Evolutionary conservation across 106 monocot genomes (phyloP).

Genomic region (Hemerocallis citrina): DNA sequence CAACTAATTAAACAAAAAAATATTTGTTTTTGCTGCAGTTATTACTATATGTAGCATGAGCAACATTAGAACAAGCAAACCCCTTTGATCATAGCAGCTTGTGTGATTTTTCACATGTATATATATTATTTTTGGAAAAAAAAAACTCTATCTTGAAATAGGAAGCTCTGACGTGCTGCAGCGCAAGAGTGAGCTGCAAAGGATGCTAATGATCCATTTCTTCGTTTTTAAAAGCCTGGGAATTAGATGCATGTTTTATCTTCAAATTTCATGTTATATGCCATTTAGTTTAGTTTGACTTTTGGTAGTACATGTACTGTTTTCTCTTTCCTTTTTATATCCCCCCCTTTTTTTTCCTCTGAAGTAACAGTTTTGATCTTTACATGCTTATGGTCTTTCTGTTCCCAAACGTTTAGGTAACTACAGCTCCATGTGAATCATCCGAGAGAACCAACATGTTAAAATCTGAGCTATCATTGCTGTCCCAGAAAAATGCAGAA

Average conservation of each 20-base stretch:
- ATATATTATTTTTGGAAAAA: no score
- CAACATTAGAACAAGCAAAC: no score
- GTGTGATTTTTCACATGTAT: no score
- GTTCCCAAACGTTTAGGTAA: constrained; percentile 14
- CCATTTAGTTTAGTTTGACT: not conserved
- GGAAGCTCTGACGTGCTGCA: no score
- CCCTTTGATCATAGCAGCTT: no score
- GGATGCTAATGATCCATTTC: no score
- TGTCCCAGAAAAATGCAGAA: constrained; percentile 56
- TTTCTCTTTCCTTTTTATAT: not conserved
- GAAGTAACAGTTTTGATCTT: not conserved
- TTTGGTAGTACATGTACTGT: not conserved
- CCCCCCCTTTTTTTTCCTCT: not conserved
- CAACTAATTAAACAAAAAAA: no score
- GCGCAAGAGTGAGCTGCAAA: no score
- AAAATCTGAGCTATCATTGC: constrained; percentile 49
- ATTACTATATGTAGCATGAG: no score
- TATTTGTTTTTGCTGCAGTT: no score
- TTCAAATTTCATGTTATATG: not conserved
- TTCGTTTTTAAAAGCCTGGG: no score
- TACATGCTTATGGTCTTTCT: not conserved
- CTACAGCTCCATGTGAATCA: constrained; percentile 40
- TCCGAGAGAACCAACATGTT: constrained; percentile 36
- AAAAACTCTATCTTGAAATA: no score
- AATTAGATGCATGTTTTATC: not conserved